A percentile compares a stretch with the other conserved stretches of the same genome.
phyloP scores from a whole-genome alignment of 306 rosid species.

The Vachellia collinsii region DNA sequence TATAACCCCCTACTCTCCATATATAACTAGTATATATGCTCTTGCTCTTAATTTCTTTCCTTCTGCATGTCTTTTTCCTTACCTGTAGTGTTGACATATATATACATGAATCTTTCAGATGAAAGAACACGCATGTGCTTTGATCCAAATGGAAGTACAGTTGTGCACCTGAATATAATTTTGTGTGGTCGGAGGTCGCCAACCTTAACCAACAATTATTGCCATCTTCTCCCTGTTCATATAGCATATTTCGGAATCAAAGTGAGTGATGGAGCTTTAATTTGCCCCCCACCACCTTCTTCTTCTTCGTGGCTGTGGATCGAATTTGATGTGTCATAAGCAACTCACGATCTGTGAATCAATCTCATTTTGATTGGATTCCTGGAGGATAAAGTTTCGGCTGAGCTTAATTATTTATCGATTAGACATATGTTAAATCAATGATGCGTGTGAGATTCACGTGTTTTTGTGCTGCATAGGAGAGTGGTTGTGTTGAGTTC shows the following conservation, averaged over 20 bases:
- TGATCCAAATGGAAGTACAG: conserved; percentile 7
- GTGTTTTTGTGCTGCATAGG: no score
- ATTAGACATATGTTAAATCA: neutral
- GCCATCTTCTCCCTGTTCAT: neutral
- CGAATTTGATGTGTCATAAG: neutral
- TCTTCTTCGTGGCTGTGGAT: neutral
- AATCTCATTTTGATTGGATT: neutral
- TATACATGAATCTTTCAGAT: no score
- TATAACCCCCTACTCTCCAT: no score
- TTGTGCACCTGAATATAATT: neutral
- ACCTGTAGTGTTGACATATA: neutral
- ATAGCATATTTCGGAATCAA: neutral
- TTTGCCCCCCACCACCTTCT: neutral
- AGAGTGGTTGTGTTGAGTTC: no score
- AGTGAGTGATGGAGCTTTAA: no score
- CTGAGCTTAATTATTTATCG: neutral
- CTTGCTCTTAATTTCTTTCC: neutral
- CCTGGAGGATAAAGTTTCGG: neutral
- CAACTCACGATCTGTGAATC: neutral
- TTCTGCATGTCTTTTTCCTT: no score
- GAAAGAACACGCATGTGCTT: conserved; percentile 4
- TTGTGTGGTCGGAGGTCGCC: conserved; percentile 3
- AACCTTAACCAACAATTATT: neutral
- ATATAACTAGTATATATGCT: no score
- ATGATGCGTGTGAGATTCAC: neutral